Conservation (phyloP, 1,284 basidiomycete species). For the Pseudozyma sp. region DNA sequence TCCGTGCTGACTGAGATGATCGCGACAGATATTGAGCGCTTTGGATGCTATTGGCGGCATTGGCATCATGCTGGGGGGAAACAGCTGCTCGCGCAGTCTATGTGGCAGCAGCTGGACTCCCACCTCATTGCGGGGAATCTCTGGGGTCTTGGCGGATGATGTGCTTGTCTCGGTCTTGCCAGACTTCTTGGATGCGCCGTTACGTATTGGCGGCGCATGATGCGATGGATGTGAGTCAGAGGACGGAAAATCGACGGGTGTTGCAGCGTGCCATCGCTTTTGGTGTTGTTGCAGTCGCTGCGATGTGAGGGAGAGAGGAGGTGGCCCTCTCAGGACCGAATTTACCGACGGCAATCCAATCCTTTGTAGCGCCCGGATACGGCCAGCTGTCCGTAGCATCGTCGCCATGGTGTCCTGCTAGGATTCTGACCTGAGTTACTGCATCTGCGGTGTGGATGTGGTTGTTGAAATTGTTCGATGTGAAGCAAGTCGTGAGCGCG, state of each 20-base stretch:
- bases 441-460: not conserved
- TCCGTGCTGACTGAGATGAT: slow-evolving; percentile 82
- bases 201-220: slow-evolving; percentile 12
- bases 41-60: slow-evolving; percentile 76
- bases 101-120: slow-evolving; percentile 92
- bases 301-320: not conserved
- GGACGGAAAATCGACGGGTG: slow-evolving; percentile 23
- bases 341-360: not conserved
- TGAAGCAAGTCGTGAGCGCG: not conserved
- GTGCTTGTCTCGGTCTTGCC: not conserved
- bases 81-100: slow-evolving; percentile 83
- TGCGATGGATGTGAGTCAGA: slow-evolving; percentile 4
- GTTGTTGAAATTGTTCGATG: not conserved
- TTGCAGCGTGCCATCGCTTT: slow-evolving; percentile 37
- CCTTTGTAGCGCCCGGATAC: not conserved
- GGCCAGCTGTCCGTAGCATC: not conserved
- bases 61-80: slow-evolving; percentile 74
- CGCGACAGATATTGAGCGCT: slow-evolving; percentile 80
- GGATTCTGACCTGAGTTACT: not conserved
- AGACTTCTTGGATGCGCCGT: not conserved
- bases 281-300: slow-evolving; percentile 10
- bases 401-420: not conserved
- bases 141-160: not conserved
- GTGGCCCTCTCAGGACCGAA: not conserved
- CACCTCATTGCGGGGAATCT: slow-evolving; percentile 77